Evolutionary conservation across 495 filamentous ascomycete genomes (phyloP), one percentile per base, ranked within the genome.

Genomic region (Neurospora sp.): DNA sequence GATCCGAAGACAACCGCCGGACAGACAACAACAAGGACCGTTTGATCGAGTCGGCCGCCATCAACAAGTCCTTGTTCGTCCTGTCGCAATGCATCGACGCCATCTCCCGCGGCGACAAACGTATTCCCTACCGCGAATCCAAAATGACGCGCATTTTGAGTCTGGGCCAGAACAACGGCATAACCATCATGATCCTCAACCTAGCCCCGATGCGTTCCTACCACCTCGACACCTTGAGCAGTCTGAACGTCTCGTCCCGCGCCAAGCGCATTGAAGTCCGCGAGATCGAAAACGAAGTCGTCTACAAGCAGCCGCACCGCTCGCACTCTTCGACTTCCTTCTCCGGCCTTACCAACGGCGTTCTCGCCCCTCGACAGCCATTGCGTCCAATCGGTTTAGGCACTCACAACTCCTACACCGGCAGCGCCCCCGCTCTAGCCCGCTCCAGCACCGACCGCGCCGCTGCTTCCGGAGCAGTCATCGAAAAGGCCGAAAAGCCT

Each of bases 111-210:
- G 87, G 87, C 23, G 87, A 88, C 77, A 88, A 88, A 71, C 89
- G 96, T 31, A 95, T 98, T 74, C 96, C 96, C 0, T 98, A 96
- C 79, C 88, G 94, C 72, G 96, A 99, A 80, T 93, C 91, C 35
- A 99, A 98, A 85, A 98, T 98, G 96, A 99, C 96, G 5, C 87
- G 96, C 42, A 98, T 99, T 40, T 81, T 99, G 39, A 95, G 91
- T 1, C 84, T 98, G 12, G 96, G 96, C 0, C 96, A 99, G 82
- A 98, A 98, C 80, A 94, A 97, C 75, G 95, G 96, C 14, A 86
- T 97, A 60, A 98, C 95, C 0, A 86, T 98, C 73, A 99, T 99
- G 96, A 96, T 99, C 72, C 86, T 99, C 44, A 99, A 98, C 78
- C 87, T 98, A 1, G 95, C 96, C 0, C 94, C 92, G 7, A 86